Evolutionary conservation across 805 yeast species (phyloP).

Genomic region (Kodamaea kaohsiungensis): DNA sequence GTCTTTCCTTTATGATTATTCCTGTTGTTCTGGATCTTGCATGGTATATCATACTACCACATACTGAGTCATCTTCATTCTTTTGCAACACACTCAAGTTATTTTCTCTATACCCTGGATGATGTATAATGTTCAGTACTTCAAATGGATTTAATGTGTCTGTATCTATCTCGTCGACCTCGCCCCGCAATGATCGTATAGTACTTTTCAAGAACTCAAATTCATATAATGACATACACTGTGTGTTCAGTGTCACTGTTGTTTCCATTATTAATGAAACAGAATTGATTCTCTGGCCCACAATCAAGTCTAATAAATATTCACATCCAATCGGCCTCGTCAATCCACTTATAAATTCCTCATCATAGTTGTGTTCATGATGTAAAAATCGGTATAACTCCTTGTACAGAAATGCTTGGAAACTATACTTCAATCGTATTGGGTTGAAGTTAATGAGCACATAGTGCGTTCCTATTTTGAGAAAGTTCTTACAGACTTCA

Average conservation of each 20-base stretch:
- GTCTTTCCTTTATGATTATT: neutral
- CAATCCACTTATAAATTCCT: constrained; percentile 3
- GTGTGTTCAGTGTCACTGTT: neutral
- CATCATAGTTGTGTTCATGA: constrained; percentile 3
- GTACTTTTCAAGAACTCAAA: constrained; percentile 6
- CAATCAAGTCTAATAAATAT: constrained; percentile 2
- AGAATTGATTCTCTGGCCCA: constrained; percentile 1
- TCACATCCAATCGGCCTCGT: neutral
- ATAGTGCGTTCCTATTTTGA: constrained; percentile 5
- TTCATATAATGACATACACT: constrained; percentile 7
- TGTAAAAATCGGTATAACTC: constrained; percentile 7
- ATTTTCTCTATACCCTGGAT: neutral
- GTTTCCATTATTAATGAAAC: constrained; percentile 1
- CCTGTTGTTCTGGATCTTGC: neutral
- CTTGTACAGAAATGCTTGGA: constrained; percentile 3
- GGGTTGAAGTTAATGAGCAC: neutral
- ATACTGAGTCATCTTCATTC: neutral
- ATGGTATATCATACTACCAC: constrained; percentile 3
- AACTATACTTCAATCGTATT: neutral
- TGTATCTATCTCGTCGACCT: neutral
- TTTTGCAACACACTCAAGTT: neutral
- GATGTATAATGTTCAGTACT: constrained; percentile 1
- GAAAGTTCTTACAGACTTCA: constrained; percentile 8
- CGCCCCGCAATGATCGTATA: neutral
- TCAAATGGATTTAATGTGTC: constrained; percentile 2